Evolutionary conservation across 2,329 filamentous ascomycete genomes (phyloP).

Genomic region (Periconia macrospinosa): DNA sequence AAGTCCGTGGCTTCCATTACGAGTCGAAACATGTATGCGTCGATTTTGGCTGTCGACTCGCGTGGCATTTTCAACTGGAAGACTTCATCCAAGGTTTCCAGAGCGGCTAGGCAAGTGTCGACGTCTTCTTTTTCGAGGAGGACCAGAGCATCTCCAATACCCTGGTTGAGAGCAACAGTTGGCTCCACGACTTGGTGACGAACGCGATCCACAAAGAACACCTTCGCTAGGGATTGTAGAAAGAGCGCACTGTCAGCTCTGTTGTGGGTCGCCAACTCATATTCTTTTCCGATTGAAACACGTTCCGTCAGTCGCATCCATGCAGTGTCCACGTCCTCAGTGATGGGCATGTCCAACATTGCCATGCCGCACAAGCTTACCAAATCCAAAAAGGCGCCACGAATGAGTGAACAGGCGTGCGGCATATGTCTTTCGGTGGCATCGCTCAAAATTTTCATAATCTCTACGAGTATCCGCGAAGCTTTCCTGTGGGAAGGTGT

Average conservation of each 20-base stretch:
- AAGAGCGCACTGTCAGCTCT: slow-evolving; percentile 18
- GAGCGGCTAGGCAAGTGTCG: slow-evolving; percentile 27
- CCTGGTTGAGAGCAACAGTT: slow-evolving; percentile 19
- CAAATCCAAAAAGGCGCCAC: slow-evolving; percentile 42
- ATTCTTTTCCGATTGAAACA: slow-evolving; percentile 24
- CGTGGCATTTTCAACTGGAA: slow-evolving; percentile 13
- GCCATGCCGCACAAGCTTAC: slow-evolving; percentile 29
- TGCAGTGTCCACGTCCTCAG: slow-evolving; percentile 14
- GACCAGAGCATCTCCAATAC: slow-evolving; percentile 25
- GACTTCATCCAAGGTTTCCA: slow-evolving; percentile 26
- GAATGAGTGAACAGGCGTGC: slow-evolving; percentile 34
- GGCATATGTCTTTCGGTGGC: slow-evolving; percentile 9
- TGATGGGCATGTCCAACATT: slow-evolving; percentile 21
- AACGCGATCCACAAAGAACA: slow-evolving; percentile 27
- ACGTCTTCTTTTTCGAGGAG: slow-evolving; percentile 23
- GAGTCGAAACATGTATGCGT: slow-evolving; percentile 24
- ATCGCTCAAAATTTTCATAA: neutral
- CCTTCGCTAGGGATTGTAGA: slow-evolving; percentile 20
- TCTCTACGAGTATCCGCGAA: neutral
- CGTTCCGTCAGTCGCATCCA: slow-evolving; percentile 22
- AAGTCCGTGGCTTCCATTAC: slow-evolving; percentile 18
- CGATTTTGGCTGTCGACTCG: slow-evolving; percentile 20
- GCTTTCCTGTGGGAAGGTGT: neutral
- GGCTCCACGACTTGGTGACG: slow-evolving; percentile 12
- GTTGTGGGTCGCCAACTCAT: slow-evolving; percentile 13